phyloP scores from a whole-genome alignment of 1,284 basidiomycete genomes.

The Cerioporus squamosus region DNA sequence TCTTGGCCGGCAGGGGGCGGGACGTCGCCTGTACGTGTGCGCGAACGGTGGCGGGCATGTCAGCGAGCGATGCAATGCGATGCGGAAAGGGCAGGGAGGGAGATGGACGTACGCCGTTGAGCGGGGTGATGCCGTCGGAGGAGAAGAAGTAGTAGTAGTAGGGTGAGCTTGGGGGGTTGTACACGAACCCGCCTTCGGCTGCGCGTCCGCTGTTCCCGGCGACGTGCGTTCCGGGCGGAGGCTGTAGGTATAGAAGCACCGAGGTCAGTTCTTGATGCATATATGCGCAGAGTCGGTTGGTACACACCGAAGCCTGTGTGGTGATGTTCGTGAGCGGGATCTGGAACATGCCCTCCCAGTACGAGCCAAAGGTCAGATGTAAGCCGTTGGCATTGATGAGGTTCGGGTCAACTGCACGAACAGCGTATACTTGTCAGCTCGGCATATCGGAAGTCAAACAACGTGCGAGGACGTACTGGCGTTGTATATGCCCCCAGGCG shows the following conservation, averaged over 20 bases:
- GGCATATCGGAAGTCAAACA: background rate
- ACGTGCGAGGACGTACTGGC: constrained; percentile 25
- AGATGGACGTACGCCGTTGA: background rate
- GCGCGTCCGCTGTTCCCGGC: constrained; percentile 1
- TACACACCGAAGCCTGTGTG: too few species aligned
- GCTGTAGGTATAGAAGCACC: background rate
- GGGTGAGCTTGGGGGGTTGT: constrained; percentile 3
- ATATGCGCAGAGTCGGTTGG: too few species aligned
- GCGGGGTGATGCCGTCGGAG: constrained; percentile 9
- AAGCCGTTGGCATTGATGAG: constrained; percentile 11
- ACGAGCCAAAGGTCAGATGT: constrained; percentile 13
- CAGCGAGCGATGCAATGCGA: background rate
- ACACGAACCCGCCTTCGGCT: constrained; percentile 2
- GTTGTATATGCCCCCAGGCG: constrained; percentile 34
- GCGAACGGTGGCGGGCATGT: background rate
- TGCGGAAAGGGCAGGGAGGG: background rate
- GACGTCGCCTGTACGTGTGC: constrained; percentile 17
- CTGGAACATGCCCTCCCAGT: constrained; percentile 13
- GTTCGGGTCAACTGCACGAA: constrained; percentile 15
- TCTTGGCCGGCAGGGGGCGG: constrained; percentile 32
- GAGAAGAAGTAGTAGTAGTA: constrained; percentile 6
- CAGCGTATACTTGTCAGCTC: background rate
- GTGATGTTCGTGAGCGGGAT: background rate
- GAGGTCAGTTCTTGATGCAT: background rate
- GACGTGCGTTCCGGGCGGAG: background rate